A percentile compares a stretch with the other conserved stretches of the same genome.
Evolutionary conservation across 345 rosid genomes (phyloP).

Genomic region (Acer negundo): DNA sequence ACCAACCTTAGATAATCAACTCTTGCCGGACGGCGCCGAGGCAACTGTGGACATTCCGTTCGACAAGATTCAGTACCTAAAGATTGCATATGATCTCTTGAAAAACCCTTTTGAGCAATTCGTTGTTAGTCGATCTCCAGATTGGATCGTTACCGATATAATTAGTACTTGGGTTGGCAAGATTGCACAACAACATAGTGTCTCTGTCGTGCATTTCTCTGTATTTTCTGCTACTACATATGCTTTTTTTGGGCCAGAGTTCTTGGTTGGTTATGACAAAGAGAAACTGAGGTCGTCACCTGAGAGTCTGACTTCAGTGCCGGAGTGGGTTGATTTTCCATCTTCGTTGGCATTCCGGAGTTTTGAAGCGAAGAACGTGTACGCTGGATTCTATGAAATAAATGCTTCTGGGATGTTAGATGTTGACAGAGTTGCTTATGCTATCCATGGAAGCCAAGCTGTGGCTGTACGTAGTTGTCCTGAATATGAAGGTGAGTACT

Average conservation of each 20-base stretch:
- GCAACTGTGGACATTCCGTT: slow-evolving; percentile 38
- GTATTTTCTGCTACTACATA: neutral
- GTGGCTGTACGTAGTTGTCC: slow-evolving; percentile 19
- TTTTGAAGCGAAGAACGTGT: neutral
- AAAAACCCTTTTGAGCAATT: slow-evolving; percentile 19
- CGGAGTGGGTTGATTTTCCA: slow-evolving; percentile 22
- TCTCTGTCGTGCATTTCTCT: neutral
- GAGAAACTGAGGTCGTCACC: neutral
- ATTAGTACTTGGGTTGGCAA: neutral
- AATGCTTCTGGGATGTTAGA: slow-evolving; percentile 26
- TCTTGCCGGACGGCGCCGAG: slow-evolving; percentile 27
- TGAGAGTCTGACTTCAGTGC: slow-evolving; percentile 16
- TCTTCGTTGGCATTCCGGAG: slow-evolving; percentile 19
- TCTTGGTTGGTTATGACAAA: neutral
- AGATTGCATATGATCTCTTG: slow-evolving; percentile 32
- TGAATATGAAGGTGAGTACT: slow-evolving; percentile 25
- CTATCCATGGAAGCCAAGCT: slow-evolving; percentile 13
- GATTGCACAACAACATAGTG: neutral
- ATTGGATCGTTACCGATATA: slow-evolving; percentile 6
- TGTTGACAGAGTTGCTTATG: neutral
- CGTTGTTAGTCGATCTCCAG: neutral
- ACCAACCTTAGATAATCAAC: slow-evolving; percentile 15
- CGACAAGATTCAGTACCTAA: slow-evolving; percentile 23
- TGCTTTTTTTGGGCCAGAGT: neutral
- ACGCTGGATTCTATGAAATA: neutral